Evolutionary conservation across 73 alveolate species (phyloP).

Genomic region (Paraurostyla sp.): DNA sequence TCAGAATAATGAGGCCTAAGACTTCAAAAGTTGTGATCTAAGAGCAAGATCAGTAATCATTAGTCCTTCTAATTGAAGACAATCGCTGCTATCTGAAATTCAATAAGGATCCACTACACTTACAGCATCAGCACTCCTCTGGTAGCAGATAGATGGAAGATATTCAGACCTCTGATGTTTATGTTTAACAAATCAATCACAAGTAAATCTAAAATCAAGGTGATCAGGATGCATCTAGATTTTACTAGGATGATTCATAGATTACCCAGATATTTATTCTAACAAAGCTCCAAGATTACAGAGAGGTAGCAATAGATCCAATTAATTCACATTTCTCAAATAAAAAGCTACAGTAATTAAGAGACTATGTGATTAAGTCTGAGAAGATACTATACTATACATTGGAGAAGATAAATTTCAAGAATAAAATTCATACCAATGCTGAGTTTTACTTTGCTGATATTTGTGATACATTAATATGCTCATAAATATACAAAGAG

Average conservation of each 20-base stretch:
- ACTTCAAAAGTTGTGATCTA: background rate
- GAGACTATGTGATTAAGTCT: constrained; percentile 51
- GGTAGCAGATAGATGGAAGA: too few relatives aligned
- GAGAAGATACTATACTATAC: constrained; percentile 53
- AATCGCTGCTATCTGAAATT: constrained; percentile 18
- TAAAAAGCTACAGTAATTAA: background rate
- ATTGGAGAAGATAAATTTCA: constrained; percentile 1
- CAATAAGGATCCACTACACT: background rate
- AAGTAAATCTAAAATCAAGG: background rate
- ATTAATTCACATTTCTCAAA: background rate
- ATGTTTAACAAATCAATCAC: constrained; percentile 26
- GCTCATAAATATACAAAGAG: background rate
- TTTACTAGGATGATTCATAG: constrained; percentile 32
- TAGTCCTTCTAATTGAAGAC: constrained; percentile 35
- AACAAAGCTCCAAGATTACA: constrained; percentile 1
- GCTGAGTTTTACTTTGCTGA: constrained; percentile 46
- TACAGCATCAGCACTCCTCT: background rate
- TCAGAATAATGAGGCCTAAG: constrained; percentile 28
- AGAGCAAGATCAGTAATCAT: background rate
- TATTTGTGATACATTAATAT: constrained; percentile 40
- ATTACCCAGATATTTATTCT: background rate
- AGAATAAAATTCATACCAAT: background rate
- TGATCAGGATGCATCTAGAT: constrained; percentile 12
- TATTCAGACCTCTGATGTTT: constrained; percentile 5
- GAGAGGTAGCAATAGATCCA: background rate